Conservation (phyloP, 2,329 filamentous ascomycete species). For the Daldinia sp. region DNA sequence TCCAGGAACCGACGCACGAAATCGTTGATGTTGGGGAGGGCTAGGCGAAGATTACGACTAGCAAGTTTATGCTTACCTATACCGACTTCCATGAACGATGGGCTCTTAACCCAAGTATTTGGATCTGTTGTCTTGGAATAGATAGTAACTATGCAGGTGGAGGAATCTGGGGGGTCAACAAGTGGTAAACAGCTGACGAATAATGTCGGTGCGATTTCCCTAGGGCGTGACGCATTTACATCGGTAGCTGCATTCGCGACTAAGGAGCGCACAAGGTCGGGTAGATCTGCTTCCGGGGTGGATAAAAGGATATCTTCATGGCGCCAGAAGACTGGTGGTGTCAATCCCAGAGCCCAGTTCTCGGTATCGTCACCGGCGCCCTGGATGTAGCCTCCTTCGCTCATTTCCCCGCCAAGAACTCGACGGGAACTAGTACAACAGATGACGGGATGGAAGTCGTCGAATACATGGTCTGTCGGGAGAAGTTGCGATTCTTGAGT, state of each 20-base stretch:
- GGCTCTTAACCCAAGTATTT: conserved; percentile 57
- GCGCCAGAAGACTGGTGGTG: conserved; percentile 82
- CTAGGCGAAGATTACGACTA: conserved; percentile 82
- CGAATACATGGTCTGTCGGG: conserved; percentile 58
- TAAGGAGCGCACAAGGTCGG: conserved; percentile 62
- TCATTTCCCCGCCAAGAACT: conserved; percentile 75
- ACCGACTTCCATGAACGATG: conserved; percentile 66
- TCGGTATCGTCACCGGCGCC: conserved; percentile 96
- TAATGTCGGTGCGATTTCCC: conserved; percentile 53
- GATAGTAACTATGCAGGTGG: conserved; percentile 59
- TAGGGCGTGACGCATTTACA: conserved; percentile 34
- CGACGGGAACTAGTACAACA: conserved; percentile 87
- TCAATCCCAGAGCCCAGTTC: conserved; percentile 88
- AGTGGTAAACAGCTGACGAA: conserved; percentile 46
- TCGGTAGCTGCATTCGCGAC: conserved; percentile 47
- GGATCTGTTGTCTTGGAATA: conserved; percentile 58
- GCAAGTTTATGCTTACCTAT: conserved; percentile 81
- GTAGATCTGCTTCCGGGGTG: conserved; percentile 73
- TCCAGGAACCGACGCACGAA: conserved; percentile 63
- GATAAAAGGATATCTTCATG: conserved; percentile 71
- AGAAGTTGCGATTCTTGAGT: conserved; percentile 73
- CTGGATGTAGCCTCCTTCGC: conserved; percentile 85
- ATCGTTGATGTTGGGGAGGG: conserved; percentile 71
- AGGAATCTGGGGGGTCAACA: conserved; percentile 22
- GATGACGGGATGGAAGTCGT: conserved; percentile 77